Percentiles rank a stretch among this genome's conserved stretches.
These are phyloP conservation scores for Circinella minor DNA, from an alignment of 371 early-diverging fungal genomes.

Conservation along the genomic window DNA sequence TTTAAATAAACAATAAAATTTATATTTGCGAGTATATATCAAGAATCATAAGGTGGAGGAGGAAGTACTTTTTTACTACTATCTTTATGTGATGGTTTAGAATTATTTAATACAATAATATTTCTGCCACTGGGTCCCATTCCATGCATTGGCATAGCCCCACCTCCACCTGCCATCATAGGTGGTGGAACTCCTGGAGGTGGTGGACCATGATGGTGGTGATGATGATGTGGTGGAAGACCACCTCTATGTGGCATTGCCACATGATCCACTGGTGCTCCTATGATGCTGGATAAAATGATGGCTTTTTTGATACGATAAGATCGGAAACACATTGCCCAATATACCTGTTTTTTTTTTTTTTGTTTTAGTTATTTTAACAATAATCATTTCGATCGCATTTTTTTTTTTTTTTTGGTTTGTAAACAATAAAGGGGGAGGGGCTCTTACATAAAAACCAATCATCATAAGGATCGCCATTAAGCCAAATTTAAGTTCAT, in stretches of 20 bases:
- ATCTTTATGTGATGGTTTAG: conserved; percentile 20
- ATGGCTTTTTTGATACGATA: conserved; percentile 21
- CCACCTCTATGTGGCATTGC: background rate
- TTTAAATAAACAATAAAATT: background rate
- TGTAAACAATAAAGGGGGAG: background rate
- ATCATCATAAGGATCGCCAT: conserved; percentile 26
- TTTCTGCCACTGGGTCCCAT: conserved; percentile 14
- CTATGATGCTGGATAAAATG: conserved; percentile 7
- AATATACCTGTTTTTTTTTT: conserved; percentile 17
- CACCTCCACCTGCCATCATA: background rate
- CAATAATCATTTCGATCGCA: background rate
- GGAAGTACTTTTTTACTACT: background rate
- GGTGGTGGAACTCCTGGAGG: background rate
- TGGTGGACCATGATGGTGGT: background rate
- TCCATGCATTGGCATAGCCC: background rate
- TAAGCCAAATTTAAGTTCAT: conserved; percentile 29
- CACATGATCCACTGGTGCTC: conserved; percentile 6
- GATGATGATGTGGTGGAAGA: background rate
- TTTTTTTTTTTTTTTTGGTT: too few species aligned
- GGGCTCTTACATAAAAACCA: conserved; percentile 19
- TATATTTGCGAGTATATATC: background rate
- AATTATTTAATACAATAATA: conserved; percentile 31
- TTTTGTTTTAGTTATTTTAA: background rate
- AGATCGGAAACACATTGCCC: conserved; percentile 29
- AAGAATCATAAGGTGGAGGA: conserved; percentile 4